A percentile compares a stretch with the other conserved stretches of the same genome.
Conservation (phyloP, 2,329 filamentous ascomycete genomes). For the Nigrospora osmanthi region DNA sequence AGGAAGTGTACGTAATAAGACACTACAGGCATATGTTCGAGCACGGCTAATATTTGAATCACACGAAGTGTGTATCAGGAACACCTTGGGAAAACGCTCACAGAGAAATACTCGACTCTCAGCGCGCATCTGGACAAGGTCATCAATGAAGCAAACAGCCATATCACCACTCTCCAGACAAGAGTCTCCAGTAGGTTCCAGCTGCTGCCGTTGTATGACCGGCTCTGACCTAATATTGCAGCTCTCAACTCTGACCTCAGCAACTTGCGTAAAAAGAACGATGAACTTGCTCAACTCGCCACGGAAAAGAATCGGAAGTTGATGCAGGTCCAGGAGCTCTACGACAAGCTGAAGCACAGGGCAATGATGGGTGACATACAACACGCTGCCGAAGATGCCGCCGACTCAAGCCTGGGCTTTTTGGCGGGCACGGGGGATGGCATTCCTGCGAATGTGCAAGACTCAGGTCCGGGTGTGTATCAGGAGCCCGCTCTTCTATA, state of each 20-base stretch:
- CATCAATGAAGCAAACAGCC: conserved; percentile 65
- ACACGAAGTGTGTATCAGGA: conserved; percentile 72
- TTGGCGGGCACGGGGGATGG: not conserved
- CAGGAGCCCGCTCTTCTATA: conserved; percentile 7
- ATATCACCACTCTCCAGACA: conserved; percentile 59
- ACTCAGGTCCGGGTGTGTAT: not conserved
- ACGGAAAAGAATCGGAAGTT: conserved; percentile 65
- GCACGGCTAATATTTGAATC: not conserved
- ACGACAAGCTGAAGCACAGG: conserved; percentile 51
- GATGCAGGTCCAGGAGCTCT: conserved; percentile 58
- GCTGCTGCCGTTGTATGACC: not conserved
- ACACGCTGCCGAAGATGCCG: conserved; percentile 43
- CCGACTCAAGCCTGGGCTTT: conserved; percentile 28
- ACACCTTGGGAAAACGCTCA: conserved; percentile 61
- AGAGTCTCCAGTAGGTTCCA: conserved; percentile 51
- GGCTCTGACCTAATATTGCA: conserved; percentile 12
- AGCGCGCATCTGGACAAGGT: conserved; percentile 64
- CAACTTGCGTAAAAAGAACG: conserved; percentile 59
- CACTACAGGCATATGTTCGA: not conserved
- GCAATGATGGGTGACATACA: conserved; percentile 47
- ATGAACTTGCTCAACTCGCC: conserved; percentile 59
- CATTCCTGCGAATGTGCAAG: not conserved
- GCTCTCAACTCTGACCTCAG: conserved; percentile 55
- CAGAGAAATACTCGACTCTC: conserved; percentile 61
- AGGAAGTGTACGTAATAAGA: conserved; percentile 61